Evolutionary conservation across 352 stramenopile genomes (phyloP), one percentile per base, ranked within the genome.

Genomic region (Phytophthora brassicae): DNA sequence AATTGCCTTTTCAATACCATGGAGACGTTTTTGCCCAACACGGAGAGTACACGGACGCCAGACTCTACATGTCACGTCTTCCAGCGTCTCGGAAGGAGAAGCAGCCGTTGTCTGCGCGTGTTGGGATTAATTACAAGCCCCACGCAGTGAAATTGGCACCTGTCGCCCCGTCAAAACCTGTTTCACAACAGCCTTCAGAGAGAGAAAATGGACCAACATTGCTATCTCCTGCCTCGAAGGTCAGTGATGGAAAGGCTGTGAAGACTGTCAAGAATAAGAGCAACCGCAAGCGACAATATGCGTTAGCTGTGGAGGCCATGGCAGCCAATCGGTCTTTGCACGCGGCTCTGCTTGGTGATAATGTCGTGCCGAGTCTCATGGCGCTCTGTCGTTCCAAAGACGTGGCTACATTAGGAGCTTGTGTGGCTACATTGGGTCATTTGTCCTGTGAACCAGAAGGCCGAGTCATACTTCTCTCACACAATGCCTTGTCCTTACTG

Each of bases 1-100:
- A 79, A 41, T 49, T 88, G 9, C 64, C 66, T 12, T 92, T 90
- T 59, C 75, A 85, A 44, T 92, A 90, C 50, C 72, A 70, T 52
- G 83, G 83, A 35, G 83, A 92, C 43, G 63, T 88, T 9, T 92
- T 92, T 51, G 69, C 75, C n/a, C 83, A 92, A 56, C 83, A 77
- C 39, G 83, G 81, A 2, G 51, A 75, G n/a, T 92, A 92, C 62
- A 77, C 66, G 0, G 81, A 92, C 13, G 81, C 77, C 0, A 73
- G 70, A 23, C 50, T 92, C 17, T 92, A 92, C 64, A 85, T 92
- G 68, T 92, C 83, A 16, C 75, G 83, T 3, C 45, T 92, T 9
- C 75, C 81, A 7, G 71, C 74, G 3, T 83, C 77, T 36, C 68
- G 74, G 16, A 88, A 86, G 41, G 58, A 72, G 48, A 72, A 68